Percentiles rank a stretch among this genome's conserved stretches.
phyloP scores from a whole-genome alignment of 108 stramenopile species.

The Nannochloropsis granulata region DNA sequence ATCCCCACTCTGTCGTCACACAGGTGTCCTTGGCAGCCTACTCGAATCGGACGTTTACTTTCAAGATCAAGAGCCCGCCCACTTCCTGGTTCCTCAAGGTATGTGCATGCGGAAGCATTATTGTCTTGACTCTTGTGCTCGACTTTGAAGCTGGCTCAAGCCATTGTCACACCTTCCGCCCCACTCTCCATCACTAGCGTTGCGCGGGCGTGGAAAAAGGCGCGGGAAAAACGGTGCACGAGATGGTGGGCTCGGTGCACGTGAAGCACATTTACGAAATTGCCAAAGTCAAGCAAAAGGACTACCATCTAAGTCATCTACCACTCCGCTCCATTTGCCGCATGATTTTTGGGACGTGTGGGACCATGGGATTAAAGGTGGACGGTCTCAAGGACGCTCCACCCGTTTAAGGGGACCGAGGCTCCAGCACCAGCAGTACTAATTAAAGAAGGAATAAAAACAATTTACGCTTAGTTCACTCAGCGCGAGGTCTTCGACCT shows the following conservation, averaged over 20 bases:
- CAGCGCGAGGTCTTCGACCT: too few species aligned
- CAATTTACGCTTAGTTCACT: not conserved
- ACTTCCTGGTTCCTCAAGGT: conserved; percentile 19
- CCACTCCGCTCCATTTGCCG: conserved; percentile 30
- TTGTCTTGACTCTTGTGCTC: not conserved
- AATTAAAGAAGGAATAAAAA: not conserved
- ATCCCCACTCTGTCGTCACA: not conserved
- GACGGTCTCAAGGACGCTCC: not conserved
- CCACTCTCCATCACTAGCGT: conserved; percentile 18
- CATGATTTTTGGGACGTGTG: conserved; percentile 11
- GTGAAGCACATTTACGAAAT: conserved; percentile 39
- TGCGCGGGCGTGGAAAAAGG: conserved; percentile 37
- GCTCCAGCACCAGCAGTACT: not conserved
- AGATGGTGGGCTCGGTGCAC: conserved; percentile 12
- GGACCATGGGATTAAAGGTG: conserved; percentile 23
- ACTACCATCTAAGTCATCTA: conserved; percentile 10
- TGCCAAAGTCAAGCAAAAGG: conserved; percentile 32
- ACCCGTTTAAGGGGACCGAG: not conserved
- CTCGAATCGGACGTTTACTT: conserved; percentile 22
- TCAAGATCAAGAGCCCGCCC: conserved; percentile 27
- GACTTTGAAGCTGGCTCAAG: not conserved
- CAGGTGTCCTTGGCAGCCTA: conserved; percentile 13
- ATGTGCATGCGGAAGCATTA: not conserved
- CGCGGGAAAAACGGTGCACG: not conserved
- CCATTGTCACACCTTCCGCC: not conserved